Evolutionary conservation across 1,284 basidiomycete genomes (phyloP).

Genomic region (Ustilago cynodontis): DNA sequence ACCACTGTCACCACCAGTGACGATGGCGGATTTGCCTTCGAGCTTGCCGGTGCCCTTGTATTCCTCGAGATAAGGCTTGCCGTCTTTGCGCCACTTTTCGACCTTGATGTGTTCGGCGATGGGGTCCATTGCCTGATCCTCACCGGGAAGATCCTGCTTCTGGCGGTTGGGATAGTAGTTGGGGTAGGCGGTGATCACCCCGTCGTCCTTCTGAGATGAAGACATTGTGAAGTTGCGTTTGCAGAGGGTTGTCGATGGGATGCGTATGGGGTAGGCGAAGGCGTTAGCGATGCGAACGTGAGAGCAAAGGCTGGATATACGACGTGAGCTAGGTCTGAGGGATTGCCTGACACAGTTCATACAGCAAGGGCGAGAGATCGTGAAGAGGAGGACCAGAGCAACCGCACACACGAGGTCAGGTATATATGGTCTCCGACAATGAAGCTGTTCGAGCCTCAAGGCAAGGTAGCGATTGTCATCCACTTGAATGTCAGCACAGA

Average conservation of each 20-base stretch:
- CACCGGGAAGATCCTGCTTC: constrained; percentile 53
- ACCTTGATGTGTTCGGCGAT: constrained; percentile 75
- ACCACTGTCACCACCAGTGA: constrained; percentile 76
- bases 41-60: constrained; percentile 74
- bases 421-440: constrained; percentile 14
- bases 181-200: constrained; percentile 58
- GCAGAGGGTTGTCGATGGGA: not conserved
- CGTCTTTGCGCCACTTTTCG: constrained; percentile 76
- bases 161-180: constrained; percentile 58
- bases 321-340: not conserved
- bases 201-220: constrained; percentile 33
- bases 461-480: no score
- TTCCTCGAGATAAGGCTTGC: constrained; percentile 75
- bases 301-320: not conserved
- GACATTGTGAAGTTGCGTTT: constrained; percentile 32
- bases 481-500: no score
- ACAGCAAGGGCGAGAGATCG: not conserved
- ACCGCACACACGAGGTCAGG: not conserved
- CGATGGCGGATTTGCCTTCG: constrained; percentile 75
- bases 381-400: not conserved
- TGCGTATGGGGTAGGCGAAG: not conserved
- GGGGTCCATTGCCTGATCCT: constrained; percentile 65
- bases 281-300: not conserved
- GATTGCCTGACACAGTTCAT: constrained; percentile 5
- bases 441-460: no score